Conservation (phyloP, 495 filamentous ascomycete species). For the Chaetomium cochliodes region DNA sequence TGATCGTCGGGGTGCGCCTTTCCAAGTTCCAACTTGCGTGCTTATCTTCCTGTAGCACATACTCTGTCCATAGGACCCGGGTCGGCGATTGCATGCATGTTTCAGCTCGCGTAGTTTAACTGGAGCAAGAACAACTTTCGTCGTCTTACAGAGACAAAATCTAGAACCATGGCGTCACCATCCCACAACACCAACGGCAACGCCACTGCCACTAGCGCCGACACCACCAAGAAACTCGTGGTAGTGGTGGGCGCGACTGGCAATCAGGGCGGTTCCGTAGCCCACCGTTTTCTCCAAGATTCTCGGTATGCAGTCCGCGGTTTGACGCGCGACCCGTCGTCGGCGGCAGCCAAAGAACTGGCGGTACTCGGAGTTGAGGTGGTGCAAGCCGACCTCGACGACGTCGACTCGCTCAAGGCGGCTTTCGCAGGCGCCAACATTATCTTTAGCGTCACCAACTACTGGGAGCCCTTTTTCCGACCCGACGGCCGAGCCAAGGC, state of each 20-base stretch:
- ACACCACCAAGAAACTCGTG: slow-evolving; percentile 35
- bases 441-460: slow-evolving; percentile 54
- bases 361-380: slow-evolving; percentile 44
- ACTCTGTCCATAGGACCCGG: background rate
- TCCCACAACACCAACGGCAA: background rate
- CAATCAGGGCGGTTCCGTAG: slow-evolving; percentile 47
- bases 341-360: slow-evolving; percentile 40
- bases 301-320: slow-evolving; percentile 43
- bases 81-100: background rate
- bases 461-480: slow-evolving; percentile 47
- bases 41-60: background rate
- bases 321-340: slow-evolving; percentile 48
- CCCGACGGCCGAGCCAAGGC: slow-evolving; percentile 33
- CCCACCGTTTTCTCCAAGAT: slow-evolving; percentile 39
- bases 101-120: background rate
- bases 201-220: background rate
- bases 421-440: slow-evolving; percentile 48
- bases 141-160: background rate
- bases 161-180: background rate
- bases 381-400: slow-evolving; percentile 45
- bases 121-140: background rate
- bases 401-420: slow-evolving; percentile 38
- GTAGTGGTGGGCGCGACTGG: slow-evolving; percentile 46
- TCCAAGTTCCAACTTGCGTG: background rate
- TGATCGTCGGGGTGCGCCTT: background rate